phyloP scores from a whole-genome alignment of 2,329 filamentous ascomycete genomes.

The Camptophora hylomeconis region DNA sequence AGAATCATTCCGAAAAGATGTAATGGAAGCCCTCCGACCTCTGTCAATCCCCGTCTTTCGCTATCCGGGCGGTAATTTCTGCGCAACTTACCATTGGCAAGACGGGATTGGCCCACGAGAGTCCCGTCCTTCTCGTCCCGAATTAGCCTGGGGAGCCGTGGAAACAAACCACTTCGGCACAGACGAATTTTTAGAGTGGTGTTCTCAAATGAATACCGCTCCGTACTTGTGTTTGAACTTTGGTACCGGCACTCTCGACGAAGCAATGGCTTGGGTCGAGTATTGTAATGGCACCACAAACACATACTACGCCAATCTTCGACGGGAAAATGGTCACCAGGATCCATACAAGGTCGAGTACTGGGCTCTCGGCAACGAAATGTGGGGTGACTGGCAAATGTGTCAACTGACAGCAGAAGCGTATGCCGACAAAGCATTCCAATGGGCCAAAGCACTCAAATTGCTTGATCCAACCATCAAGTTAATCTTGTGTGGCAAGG shows the following conservation, averaged over 20 bases:
- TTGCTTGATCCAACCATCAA: conserved; percentile 49
- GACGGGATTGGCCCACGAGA: conserved; percentile 67
- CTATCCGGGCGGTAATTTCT: conserved; percentile 76
- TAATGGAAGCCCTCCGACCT: conserved; percentile 59
- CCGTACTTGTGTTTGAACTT: conserved; percentile 73
- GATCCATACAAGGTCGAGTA: conserved; percentile 74
- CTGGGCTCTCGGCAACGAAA: conserved; percentile 72
- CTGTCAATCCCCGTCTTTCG: conserved; percentile 55
- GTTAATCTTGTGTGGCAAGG: conserved; percentile 64
- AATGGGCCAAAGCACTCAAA: conserved; percentile 24
- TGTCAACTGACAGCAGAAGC: conserved; percentile 46
- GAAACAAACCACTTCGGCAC: conserved; percentile 74
- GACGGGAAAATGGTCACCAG: conserved; percentile 52
- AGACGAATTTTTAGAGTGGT: conserved; percentile 78
- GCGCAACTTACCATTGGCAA: conserved; percentile 74
- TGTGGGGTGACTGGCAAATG: conserved; percentile 47
- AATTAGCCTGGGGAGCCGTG: conserved; percentile 61
- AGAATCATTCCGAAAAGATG: conserved; percentile 62
- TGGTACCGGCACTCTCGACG: conserved; percentile 50
- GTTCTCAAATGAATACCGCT: conserved; percentile 53
- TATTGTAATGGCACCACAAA: conserved; percentile 78
- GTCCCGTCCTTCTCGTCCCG: conserved; percentile 53
- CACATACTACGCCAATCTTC: conserved; percentile 70
- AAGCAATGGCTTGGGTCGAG: conserved; percentile 54
- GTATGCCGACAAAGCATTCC: conserved; percentile 41